Conservation (phyloP, 768 basidiomycete genomes). For the Multifurca ochricompacta region DNA sequence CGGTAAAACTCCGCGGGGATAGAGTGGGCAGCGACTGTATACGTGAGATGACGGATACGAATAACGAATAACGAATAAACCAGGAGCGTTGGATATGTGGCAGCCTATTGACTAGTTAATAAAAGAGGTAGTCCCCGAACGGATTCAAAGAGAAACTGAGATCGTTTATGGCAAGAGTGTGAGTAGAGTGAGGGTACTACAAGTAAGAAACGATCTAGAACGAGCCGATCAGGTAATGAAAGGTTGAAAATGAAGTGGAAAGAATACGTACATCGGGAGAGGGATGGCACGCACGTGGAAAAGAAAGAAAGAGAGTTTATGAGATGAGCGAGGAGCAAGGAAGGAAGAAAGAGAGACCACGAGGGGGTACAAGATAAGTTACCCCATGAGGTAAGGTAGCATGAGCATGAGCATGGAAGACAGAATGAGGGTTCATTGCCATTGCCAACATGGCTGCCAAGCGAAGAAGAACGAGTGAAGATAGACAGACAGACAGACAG, state of each 20-base stretch:
- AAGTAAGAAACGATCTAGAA: not conserved
- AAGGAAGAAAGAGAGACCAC: not conserved
- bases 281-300: not conserved
- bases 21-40: not conserved
- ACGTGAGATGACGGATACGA: slow-evolving; percentile 1
- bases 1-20: not conserved
- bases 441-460: not conserved
- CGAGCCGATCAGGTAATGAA: not conserved
- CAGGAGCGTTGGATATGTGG: no score
- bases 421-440: not conserved
- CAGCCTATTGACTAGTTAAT: no score
- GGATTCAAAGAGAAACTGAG: not conserved
- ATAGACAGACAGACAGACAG: not conserved
- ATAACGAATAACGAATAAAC: no score
- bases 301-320: not conserved
- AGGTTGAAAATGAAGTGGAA: not conserved
- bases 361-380: slow-evolving; percentile 4
- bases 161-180: not conserved
- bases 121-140: no score
- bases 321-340: no score
- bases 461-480: not conserved
- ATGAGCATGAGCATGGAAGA: not conserved
- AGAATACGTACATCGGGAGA: not conserved
- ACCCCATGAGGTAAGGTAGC: not conserved
- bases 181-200: not conserved